These are phyloP conservation scores for Arabidopsis thaliana DNA, from an alignment of 345 rosid genomes.

Conservation along the genomic window TAIR10.1 NC_003076.8:2324001-2324500, in stretches of 20 bases:
- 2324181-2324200: slow-evolving; percentile 71
- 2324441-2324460: slow-evolving; percentile 2
- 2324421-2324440: not conserved
- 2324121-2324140: slow-evolving; percentile 63
- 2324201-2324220: not conserved
- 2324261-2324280: slow-evolving; percentile 96
- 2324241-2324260: not conserved
- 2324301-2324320: slow-evolving; percentile 78
- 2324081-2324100: slow-evolving; percentile 89
- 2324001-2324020: slow-evolving; percentile 50
- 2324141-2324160: slow-evolving; percentile 87
- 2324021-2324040: not conserved
- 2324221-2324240: not conserved
- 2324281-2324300: slow-evolving; percentile 69
- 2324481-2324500: slow-evolving; percentile 88
- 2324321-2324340: slow-evolving; percentile 94
- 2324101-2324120: slow-evolving; percentile 79
- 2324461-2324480: slow-evolving; percentile 86
- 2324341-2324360: slow-evolving; percentile 64
- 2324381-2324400: slow-evolving; percentile 55
- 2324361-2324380: slow-evolving; percentile 87
- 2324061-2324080: slow-evolving; percentile 43
- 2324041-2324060: not conserved
- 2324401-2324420: not conserved
- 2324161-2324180: slow-evolving; percentile 77